These are phyloP conservation scores for Dictyostelium capitatum DNA, from an alignment of 78 protist species.

Conservation along the genomic window DNA sequence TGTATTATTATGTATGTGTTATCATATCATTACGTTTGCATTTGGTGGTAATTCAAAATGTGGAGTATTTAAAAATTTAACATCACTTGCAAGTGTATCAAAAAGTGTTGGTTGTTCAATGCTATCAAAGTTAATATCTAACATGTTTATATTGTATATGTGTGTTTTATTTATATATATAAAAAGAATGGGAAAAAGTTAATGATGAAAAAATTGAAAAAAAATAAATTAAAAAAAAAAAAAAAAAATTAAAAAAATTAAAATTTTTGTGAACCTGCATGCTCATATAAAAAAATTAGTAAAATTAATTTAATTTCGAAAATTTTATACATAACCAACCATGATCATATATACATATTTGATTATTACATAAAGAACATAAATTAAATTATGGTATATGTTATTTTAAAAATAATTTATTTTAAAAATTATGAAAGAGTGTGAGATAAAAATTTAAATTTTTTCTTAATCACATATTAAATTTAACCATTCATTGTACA, in stretches of 20 bases:
- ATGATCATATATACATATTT: no score
- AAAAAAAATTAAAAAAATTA: neutral
- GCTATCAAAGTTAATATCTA: conserved; percentile 1
- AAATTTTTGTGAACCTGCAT: neutral
- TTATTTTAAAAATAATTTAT: no score
- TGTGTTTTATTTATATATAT: neutral
- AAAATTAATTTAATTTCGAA: no score
- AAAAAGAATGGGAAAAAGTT: neutral
- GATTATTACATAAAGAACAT: no score
- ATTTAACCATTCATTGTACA: no score
- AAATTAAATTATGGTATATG: no score
- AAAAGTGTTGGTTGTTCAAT: neutral
- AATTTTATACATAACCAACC: no score
- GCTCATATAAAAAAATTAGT: no score
- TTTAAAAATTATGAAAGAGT: no score
- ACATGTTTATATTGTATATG: conserved; percentile 24
- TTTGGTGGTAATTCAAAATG: conserved; percentile 76
- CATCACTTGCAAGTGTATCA: conserved; percentile 24
- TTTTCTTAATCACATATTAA: no score
- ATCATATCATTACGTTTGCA: conserved; percentile 9
- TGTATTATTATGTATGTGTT: neutral
- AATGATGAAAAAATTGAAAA: neutral
- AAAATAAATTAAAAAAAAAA: neutral
- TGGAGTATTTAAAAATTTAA: conserved; percentile 11
- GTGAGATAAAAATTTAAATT: no score